Conservation (phyloP, 2,329 filamentous ascomycete species). For the Chaetomiaceae sp. region DNA sequence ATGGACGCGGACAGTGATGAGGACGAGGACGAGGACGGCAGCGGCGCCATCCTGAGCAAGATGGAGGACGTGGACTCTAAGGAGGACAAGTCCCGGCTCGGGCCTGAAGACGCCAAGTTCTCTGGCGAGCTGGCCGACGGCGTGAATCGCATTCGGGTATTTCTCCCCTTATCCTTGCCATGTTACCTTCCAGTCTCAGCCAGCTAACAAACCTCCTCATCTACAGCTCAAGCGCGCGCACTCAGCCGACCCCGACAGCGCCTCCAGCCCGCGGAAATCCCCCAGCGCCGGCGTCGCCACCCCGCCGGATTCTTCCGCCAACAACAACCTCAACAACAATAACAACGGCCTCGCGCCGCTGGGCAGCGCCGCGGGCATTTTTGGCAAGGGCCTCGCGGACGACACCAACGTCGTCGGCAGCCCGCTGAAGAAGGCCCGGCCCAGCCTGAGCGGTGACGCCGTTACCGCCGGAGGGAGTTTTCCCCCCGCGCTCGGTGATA, state of each 20-base stretch:
- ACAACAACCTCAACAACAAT: no score
- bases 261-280: conserved; percentile 39
- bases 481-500: conserved; percentile 36
- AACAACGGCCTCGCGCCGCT: conserved; percentile 27
- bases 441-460: conserved; percentile 44
- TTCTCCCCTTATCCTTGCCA: conserved; percentile 23
- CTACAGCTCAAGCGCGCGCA: conserved; percentile 72
- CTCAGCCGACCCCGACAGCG: conserved; percentile 61
- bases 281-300: conserved; percentile 38
- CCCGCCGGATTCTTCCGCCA: conserved; percentile 29
- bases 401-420: conserved; percentile 52
- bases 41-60: conserved; percentile 56
- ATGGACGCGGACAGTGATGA: conserved; percentile 69
- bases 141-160: conserved; percentile 73
- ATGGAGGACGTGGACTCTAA: conserved; percentile 60
- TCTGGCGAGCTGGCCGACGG: conserved; percentile 73
- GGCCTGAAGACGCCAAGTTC: conserved; percentile 64
- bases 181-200: neutral
- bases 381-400: conserved; percentile 39
- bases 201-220: no score
- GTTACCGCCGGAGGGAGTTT: conserved; percentile 21
- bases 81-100: conserved; percentile 52
- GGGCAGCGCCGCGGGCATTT: conserved; percentile 31
- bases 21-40: conserved; percentile 66
- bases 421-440: conserved; percentile 69